Percentiles rank a stretch among this genome's conserved stretches.
phyloP scores from a whole-genome alignment of 164 flowering plant species.

The Kalanchoe fedtschenkoi region DNA sequence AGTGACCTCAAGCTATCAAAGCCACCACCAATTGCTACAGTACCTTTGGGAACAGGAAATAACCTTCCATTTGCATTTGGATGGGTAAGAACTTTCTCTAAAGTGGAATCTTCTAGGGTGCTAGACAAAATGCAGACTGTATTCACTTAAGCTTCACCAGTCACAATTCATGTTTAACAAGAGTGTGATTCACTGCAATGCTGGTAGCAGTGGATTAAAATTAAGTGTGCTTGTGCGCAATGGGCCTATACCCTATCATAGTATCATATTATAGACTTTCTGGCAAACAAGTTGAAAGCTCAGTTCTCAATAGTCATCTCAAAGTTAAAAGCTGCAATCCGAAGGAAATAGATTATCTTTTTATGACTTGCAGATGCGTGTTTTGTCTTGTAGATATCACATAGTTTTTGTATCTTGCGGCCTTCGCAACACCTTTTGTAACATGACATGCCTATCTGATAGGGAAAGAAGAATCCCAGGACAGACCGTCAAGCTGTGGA shows the following conservation, averaged over 20 bases:
- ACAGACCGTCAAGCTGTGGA: conserved; percentile 57
- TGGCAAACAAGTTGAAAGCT: no score
- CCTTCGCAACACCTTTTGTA: no score
- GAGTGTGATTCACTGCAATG: not conserved
- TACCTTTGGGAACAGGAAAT: conserved; percentile 95
- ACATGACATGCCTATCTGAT: conserved; percentile 9
- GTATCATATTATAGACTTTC: no score
- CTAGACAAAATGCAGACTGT: no score
- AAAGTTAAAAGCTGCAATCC: no score
- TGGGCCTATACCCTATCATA: no score
- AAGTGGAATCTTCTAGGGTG: no score
- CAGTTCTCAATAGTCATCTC: no score
- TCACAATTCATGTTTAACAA: not conserved
- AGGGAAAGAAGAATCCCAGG: conserved; percentile 97
- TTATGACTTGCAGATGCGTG: no score
- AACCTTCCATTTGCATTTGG: conserved; percentile 92
- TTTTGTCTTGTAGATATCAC: no score
- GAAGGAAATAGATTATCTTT: no score
- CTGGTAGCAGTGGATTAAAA: not conserved
- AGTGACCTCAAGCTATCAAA: conserved; percentile 73
- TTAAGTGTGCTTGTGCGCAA: not conserved
- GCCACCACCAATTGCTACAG: conserved; percentile 84
- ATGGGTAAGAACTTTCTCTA: conserved; percentile 44
- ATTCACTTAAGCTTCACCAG: not conserved
- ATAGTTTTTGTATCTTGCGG: no score